Conservation (phyloP, 257 asterid genomes). For the Solanum acaule region DNA sequence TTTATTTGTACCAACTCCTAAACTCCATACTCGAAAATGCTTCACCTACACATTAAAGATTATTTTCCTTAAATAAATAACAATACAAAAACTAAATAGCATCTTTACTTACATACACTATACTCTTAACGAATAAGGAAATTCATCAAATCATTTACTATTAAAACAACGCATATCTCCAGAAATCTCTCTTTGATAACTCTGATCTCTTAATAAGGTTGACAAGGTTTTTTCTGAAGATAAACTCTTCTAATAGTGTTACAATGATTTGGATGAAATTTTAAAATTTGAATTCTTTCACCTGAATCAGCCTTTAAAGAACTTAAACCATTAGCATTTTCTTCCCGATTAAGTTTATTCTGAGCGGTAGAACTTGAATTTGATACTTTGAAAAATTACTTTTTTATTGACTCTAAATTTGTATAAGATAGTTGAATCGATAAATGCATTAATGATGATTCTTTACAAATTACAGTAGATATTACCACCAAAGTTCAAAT, state of each 20-base stretch:
- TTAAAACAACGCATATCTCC: neutral
- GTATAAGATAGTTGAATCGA: neutral
- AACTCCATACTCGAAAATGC: neutral
- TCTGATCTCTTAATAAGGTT: neutral
- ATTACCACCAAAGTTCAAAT: too few relatives aligned
- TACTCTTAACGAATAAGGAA: too few relatives aligned
- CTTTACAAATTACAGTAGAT: too few relatives aligned
- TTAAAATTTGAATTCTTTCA: too few relatives aligned
- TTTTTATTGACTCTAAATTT: neutral
- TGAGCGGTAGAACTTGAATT: neutral
- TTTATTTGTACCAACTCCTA: neutral
- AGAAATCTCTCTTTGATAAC: neutral
- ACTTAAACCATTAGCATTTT: neutral
- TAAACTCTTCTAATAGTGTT: too few relatives aligned
- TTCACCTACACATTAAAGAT: neutral
- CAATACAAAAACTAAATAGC: too few relatives aligned
- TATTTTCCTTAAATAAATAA: too few relatives aligned
- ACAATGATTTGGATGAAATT: neutral
- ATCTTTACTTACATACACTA: neutral
- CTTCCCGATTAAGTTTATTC: neutral
- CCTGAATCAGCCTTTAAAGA: neutral
- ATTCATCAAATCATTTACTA: neutral
- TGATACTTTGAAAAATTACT: neutral
- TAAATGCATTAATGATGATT: neutral
- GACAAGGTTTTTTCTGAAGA: too few relatives aligned